Evolutionary conservation across 129 eudicot genomes (phyloP).

Genomic region (Pulicaria dysenterica): DNA sequence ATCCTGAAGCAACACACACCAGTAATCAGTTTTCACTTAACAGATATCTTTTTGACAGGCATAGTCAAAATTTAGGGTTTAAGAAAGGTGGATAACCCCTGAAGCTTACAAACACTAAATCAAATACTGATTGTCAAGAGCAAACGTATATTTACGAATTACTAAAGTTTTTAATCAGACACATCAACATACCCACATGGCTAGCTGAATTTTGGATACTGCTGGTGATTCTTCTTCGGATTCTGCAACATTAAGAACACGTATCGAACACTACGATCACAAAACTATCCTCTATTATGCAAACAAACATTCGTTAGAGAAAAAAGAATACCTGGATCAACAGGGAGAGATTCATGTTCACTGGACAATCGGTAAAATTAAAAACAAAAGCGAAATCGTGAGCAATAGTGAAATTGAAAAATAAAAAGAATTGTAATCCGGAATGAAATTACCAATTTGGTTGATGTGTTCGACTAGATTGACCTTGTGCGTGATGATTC

Average conservation of each 20-base stretch:
- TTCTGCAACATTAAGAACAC: conserved; percentile 40
- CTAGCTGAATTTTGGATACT: conserved; percentile 76
- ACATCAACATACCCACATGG: conserved; percentile 88
- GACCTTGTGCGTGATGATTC: conserved; percentile 53
- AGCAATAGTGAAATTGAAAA: conserved; percentile 1
- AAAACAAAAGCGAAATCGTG: conserved; percentile 5
- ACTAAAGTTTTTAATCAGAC: background rate
- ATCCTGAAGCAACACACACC: conserved; percentile 57
- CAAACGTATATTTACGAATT: background rate
- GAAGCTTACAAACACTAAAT: conserved; percentile 17
- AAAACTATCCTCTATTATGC: background rate
- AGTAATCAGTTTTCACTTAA: conserved; percentile 1
- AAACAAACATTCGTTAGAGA: background rate
- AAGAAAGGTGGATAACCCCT: background rate
- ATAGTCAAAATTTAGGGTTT: conserved; percentile 19
- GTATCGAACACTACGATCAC: conserved; percentile 36
- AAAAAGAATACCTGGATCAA: conserved; percentile 50
- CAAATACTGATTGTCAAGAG: background rate
- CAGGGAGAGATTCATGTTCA: conserved; percentile 73
- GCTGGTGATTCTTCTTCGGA: conserved; percentile 46
- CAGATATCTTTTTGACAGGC: background rate
- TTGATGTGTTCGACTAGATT: conserved; percentile 55
- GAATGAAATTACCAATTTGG: conserved; percentile 32
- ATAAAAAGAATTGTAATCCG: background rate
- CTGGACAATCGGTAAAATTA: conserved; percentile 29